Base-by-base conservation (phyloP, 768 basidiomycete genomes). In the Tulasnella sp. region DNA sequence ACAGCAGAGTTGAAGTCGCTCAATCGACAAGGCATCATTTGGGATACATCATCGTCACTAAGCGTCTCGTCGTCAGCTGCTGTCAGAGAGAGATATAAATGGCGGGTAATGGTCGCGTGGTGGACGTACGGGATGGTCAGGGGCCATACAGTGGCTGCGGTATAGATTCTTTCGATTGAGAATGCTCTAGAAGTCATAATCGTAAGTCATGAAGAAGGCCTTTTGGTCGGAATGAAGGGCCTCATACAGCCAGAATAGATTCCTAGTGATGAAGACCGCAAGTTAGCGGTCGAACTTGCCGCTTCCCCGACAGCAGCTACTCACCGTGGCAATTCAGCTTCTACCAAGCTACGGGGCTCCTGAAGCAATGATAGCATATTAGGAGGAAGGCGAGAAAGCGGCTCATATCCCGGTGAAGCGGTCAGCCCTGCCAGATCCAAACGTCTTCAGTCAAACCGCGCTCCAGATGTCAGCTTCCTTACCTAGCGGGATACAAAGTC, bases 11-110 rank as follows among this genome's bases (percentile, higher is more conserved):
- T 70, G 40, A 71, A 77, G 46, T 77, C 77, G 20, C 11, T 71
- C 23, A 71, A n/a, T 20, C 71, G 69, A 72, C 39, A 42, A 23
- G 77, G 77, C 70, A 79, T n/a, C 48, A 79, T 51, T 61, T 79
- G 79, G 11, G 46, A 51, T 29, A 70, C 15, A 26, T 48, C 15
- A 6, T 78, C 78, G 20, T 79, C 79, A 20, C 70, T 77, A 40
- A 57, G 51, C n/a, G 57, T 26, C 5, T 1, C 1, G 23, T 74
- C 26, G 6, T 20, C 39, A 35, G 29, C 39, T 18, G 32, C 48
- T 20, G 10, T 9, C 13, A n/a, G 37, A 29, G 4, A 35, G 37
- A 23, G 3, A 11, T 18, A 72, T 16, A 16, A 18, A 7, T 44
- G 44, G n/a, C n/a, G n/a, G 44, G 44, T 13, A 15, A 32, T 6